phyloP scores from a whole-genome alignment of 2,329 filamentous ascomycete species.

The Madurella fahalii region DNA sequence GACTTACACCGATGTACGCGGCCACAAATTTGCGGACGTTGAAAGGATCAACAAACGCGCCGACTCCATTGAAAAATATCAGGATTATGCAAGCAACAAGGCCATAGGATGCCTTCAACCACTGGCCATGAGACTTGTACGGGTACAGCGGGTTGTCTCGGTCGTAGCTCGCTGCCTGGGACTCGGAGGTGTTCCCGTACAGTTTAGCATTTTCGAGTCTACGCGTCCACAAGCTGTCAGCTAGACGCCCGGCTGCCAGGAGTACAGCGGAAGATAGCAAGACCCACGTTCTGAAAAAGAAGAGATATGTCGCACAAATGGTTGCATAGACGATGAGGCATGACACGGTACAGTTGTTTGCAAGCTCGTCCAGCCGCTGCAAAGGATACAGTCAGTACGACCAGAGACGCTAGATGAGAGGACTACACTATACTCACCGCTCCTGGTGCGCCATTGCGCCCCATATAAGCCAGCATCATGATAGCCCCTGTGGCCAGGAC shows the following conservation, averaged over 20 bases:
- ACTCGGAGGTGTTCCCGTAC: conserved; percentile 36
- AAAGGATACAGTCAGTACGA: conserved; percentile 5
- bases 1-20: conserved; percentile 38
- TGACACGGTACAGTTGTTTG: conserved; percentile 36
- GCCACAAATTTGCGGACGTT: conserved; percentile 35
- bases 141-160: conserved; percentile 35
- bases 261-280: neutral
- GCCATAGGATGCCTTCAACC: conserved; percentile 36
- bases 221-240: neutral
- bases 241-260: neutral
- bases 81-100: conserved; percentile 33
- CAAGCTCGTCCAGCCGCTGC: conserved; percentile 36
- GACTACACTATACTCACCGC: conserved; percentile 26
- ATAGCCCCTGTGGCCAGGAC: conserved; percentile 37
- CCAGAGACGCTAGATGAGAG: neutral
- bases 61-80: conserved; percentile 34
- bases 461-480: conserved; percentile 39
- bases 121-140: conserved; percentile 38
- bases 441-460: conserved; percentile 34
- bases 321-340: conserved; percentile 38
- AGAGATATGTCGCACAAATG: conserved; percentile 39
- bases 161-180: conserved; percentile 33
- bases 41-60: conserved; percentile 35
- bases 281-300: conserved; percentile 35
- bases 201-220: conserved; percentile 37